Percentiles rank a stretch among this genome's conserved stretches.
Evolutionary conservation across 495 filamentous ascomycete species (phyloP).

Genomic region (Xylaria flabelliformis): DNA sequence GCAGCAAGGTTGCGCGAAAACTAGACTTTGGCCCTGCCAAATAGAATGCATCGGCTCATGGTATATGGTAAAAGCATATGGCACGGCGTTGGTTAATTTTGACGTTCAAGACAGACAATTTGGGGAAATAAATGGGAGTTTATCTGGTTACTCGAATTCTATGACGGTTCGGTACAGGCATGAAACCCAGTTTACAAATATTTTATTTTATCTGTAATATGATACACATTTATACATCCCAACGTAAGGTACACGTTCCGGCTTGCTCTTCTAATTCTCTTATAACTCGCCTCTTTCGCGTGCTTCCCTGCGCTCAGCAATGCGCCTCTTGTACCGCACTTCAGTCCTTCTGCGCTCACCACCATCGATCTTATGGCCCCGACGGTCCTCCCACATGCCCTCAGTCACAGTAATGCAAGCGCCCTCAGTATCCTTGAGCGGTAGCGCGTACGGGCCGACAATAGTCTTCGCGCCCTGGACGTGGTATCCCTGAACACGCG

Average conservation of each 20-base stretch:
- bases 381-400: slow-evolving; percentile 84
- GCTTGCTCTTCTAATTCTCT: not conserved
- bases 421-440: slow-evolving; percentile 67
- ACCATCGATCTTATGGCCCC: slow-evolving; percentile 92
- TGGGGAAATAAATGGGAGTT: not conserved
- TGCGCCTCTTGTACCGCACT: slow-evolving; percentile 66
- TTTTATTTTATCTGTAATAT: slow-evolving; percentile 30
- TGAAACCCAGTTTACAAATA: not conserved
- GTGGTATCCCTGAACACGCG: slow-evolving; percentile 67
- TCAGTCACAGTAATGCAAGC: slow-evolving; percentile 74
- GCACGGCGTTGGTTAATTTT: slow-evolving; percentile 30
- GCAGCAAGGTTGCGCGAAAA: slow-evolving; percentile 79
- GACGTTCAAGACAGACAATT: not conserved
- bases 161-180: not conserved
- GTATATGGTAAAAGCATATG: not conserved
- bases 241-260: not conserved
- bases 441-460: slow-evolving; percentile 70
- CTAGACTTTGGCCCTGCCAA: slow-evolving; percentile 77
- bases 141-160: not conserved
- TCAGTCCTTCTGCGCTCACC: slow-evolving; percentile 89
- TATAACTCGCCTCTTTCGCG: slow-evolving; percentile 44
- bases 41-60: slow-evolving; percentile 40
- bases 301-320: slow-evolving; percentile 55
- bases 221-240: slow-evolving; percentile 36
- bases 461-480: slow-evolving; percentile 70